Percentiles rank a stretch among this genome's conserved stretches.
phyloP scores from a whole-genome alignment of 2,329 filamentous ascomycete genomes.

The Pseudovirgaria hyperparasitica region DNA sequence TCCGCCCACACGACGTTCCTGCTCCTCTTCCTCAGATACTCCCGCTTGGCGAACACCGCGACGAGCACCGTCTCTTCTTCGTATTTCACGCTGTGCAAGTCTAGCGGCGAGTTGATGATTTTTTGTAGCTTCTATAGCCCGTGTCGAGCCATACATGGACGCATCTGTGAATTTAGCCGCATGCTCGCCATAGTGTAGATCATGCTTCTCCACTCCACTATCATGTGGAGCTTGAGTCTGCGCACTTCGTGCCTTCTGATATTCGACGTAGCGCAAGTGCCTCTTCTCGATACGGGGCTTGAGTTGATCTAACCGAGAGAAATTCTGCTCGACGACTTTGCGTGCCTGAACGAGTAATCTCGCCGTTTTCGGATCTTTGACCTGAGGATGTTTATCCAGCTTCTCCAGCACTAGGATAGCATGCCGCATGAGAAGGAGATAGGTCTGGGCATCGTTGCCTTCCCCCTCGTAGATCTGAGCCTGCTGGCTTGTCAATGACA shows the following conservation, averaged over 20 bases:
- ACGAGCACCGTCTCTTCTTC: conserved; percentile 18
- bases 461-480: conserved; percentile 76
- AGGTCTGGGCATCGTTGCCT: conserved; percentile 76
- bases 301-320: conserved; percentile 61
- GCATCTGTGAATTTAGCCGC: conserved; percentile 7
- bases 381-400: conserved; percentile 64
- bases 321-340: conserved; percentile 48
- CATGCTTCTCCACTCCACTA: conserved; percentile 11
- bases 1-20: conserved; percentile 40
- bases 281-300: conserved; percentile 65
- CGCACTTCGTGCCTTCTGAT: conserved; percentile 12
- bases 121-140: conserved; percentile 18
- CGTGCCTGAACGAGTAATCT: conserved; percentile 42
- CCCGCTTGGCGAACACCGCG: conserved; percentile 45
- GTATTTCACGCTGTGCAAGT: conserved; percentile 22
- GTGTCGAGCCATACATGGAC: conserved; percentile 12
- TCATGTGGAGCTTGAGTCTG: conserved; percentile 16
- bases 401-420: conserved; percentile 70
- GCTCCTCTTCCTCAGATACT: conserved; percentile 44
- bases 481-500: conserved; percentile 33
- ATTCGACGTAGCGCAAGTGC: conserved; percentile 53
- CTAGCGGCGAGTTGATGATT: conserved; percentile 19
- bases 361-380: conserved; percentile 48
- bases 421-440: conserved; percentile 82
- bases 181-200: conserved; percentile 7